phyloP scores from a whole-genome alignment of 805 yeast genomes.

The Monosporozyma siamensis region DNA sequence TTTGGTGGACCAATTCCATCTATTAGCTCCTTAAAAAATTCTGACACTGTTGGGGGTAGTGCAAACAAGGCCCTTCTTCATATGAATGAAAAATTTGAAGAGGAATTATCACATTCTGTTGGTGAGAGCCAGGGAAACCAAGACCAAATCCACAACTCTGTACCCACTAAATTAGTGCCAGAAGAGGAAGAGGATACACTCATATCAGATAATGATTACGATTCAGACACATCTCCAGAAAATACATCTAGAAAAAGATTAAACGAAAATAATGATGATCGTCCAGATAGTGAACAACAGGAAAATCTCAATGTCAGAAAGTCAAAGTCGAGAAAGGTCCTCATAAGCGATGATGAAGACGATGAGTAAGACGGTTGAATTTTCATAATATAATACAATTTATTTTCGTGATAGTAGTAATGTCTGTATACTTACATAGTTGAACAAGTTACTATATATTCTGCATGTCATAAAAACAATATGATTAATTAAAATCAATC shows the following conservation, averaged over 20 bases:
- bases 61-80: conserved; percentile 17
- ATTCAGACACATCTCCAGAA: background rate
- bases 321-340: conserved; percentile 1
- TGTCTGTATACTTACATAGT: background rate
- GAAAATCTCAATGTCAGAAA: conserved; percentile 1
- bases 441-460: background rate
- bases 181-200: conserved; percentile 1
- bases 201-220: conserved; percentile 3
- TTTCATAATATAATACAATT: background rate
- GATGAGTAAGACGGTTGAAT: background rate
- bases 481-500: background rate
- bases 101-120: background rate
- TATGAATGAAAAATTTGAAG: conserved; percentile 1
- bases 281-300: conserved; percentile 4
- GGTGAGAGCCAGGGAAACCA: too few species aligned
- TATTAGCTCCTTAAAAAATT: conserved; percentile 3
- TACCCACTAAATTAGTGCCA: background rate
- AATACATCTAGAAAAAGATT: background rate
- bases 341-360: conserved; percentile 6
- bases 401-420: background rate
- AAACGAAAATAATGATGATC: background rate
- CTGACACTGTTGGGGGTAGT: conserved; percentile 1
- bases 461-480: background rate
- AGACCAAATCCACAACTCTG: too few species aligned
- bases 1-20: conserved; percentile 25